These are phyloP conservation scores for Xylaria sp. DNA, from an alignment of 2,329 filamentous ascomycete species.

Conservation along the genomic window DNA sequence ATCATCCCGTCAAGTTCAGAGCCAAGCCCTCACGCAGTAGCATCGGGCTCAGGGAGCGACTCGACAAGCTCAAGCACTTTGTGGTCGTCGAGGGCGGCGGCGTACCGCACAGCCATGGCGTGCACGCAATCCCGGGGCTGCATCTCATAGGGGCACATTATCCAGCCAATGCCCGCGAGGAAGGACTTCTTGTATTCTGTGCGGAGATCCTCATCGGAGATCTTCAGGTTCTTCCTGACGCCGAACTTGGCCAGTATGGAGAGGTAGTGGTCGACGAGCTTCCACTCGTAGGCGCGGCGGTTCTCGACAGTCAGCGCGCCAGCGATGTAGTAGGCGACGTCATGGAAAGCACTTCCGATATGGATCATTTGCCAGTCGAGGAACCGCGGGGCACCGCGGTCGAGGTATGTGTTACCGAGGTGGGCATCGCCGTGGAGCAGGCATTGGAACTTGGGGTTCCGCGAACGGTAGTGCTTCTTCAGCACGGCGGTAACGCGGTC, in stretches of 20 bases:
- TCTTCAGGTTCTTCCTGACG: constrained; percentile 41
- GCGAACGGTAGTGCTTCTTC: constrained; percentile 48
- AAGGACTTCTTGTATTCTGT: constrained; percentile 51
- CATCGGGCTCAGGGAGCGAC: constrained; percentile 40
- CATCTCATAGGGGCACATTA: constrained; percentile 52
- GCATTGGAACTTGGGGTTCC: constrained; percentile 51
- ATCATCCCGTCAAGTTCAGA: constrained; percentile 1
- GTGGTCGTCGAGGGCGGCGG: constrained; percentile 51
- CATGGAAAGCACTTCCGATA: constrained; percentile 53
- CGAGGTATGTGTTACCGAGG: constrained; percentile 51
- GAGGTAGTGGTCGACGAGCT: constrained; percentile 52
- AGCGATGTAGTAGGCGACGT: constrained; percentile 52
- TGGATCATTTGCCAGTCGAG: constrained; percentile 54
- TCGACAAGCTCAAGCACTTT: constrained; percentile 50
- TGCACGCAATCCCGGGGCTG: constrained; percentile 50
- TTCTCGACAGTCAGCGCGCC: constrained; percentile 51
- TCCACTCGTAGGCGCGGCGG: constrained; percentile 50
- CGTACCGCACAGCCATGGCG: constrained; percentile 49
- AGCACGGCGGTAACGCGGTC: constrained; percentile 47
- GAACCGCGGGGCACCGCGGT: constrained; percentile 47
- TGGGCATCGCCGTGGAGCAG: constrained; percentile 53
- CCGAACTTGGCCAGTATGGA: constrained; percentile 43
- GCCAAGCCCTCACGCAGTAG: neutral
- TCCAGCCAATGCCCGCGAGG: constrained; percentile 51
- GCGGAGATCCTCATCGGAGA: constrained; percentile 44